Evolutionary conservation across 441 rosid species (phyloP).

Genomic region (Pelargonium fulgidum): DNA sequence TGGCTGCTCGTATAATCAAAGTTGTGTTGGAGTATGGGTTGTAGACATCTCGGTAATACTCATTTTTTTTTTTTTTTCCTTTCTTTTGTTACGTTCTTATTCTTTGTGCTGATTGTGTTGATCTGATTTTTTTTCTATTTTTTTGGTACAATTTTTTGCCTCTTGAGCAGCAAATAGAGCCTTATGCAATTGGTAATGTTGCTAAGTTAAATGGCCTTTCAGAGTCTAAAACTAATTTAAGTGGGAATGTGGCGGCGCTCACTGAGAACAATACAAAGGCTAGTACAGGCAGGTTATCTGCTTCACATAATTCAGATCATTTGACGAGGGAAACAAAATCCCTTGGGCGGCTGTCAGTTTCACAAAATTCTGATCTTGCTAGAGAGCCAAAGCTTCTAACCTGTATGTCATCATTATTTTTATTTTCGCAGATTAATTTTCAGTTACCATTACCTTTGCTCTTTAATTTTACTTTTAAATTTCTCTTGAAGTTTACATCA

Average conservation of each 20-base stretch:
- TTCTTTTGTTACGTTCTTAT: constrained; percentile 9
- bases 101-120: constrained; percentile 17
- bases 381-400: constrained; percentile 55
- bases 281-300: constrained; percentile 51
- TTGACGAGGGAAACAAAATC: constrained; percentile 68
- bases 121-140: constrained; percentile 17
- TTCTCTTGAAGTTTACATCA: constrained; percentile 11
- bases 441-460: background rate
- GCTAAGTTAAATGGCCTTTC: constrained; percentile 41
- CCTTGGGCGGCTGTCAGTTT: constrained; percentile 63
- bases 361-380: constrained; percentile 52
- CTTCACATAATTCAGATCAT: constrained; percentile 62
- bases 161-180: constrained; percentile 57
- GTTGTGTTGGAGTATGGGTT: constrained; percentile 98
- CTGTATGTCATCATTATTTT: constrained; percentile 41
- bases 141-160: constrained; percentile 15
- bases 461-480: background rate
- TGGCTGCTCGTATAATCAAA: constrained; percentile 97
- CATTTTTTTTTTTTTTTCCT: constrained; percentile 18
- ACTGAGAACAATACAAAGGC: constrained; percentile 58
- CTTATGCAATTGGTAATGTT: constrained; percentile 43
- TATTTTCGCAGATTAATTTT: background rate
- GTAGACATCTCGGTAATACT: constrained; percentile 82
- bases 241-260: constrained; percentile 44
- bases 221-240: constrained; percentile 49